Conservation (phyloP, 2,329 filamentous ascomycete genomes). For the Botrytis elliptica region DNA sequence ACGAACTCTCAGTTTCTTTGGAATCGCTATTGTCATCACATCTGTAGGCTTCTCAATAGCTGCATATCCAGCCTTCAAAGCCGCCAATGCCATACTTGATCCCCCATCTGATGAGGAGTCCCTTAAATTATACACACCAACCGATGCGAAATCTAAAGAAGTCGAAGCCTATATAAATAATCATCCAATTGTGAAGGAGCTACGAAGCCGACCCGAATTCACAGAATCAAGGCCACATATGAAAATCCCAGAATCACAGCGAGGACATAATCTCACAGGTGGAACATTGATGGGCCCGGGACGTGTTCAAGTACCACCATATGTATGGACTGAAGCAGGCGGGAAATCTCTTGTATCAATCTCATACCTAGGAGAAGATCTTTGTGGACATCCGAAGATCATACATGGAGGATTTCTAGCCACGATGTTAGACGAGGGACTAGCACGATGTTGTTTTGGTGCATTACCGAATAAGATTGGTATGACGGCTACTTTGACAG, state of each 20-base stretch:
- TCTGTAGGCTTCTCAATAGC: constrained; percentile 57
- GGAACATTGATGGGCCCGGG: constrained; percentile 74
- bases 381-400: constrained; percentile 89
- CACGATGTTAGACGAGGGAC: constrained; percentile 87
- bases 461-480: constrained; percentile 83
- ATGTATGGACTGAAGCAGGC: constrained; percentile 69
- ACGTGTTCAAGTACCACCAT: constrained; percentile 77
- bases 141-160: constrained; percentile 51
- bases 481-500: constrained; percentile 80
- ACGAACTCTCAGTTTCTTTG: constrained; percentile 48
- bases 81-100: constrained; percentile 49
- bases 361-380: constrained; percentile 71
- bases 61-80: constrained; percentile 51
- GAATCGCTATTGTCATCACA: constrained; percentile 49
- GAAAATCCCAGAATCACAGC: constrained; percentile 72
- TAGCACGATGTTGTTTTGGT: constrained; percentile 84
- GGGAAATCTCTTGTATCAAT: constrained; percentile 71
- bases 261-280: constrained; percentile 75
- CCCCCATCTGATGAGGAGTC: constrained; percentile 71
- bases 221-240: constrained; percentile 81
- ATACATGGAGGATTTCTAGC: constrained; percentile 88
- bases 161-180: constrained; percentile 73
- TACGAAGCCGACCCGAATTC: constrained; percentile 66
- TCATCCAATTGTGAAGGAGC: constrained; percentile 68
- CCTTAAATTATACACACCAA: constrained; percentile 61